phyloP scores from a whole-genome alignment of 768 basidiomycete species.

The Gelatoporia subvermispora region DNA sequence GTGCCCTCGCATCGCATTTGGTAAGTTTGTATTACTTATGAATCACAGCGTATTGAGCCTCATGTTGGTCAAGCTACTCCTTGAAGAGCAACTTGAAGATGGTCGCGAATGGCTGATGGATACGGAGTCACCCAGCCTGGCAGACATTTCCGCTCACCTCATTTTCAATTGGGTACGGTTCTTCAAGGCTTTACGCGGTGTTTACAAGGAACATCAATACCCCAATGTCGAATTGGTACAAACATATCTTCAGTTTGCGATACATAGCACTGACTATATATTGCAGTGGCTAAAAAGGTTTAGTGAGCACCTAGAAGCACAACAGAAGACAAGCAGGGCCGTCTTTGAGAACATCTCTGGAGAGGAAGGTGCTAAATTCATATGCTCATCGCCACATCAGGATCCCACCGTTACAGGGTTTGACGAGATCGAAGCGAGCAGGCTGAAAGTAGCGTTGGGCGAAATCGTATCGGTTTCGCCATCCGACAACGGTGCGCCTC shows the following conservation, averaged over 20 bases:
- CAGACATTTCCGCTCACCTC: slow-evolving; percentile 50
- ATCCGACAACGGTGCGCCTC: slow-evolving; percentile 42
- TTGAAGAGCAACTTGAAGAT: slow-evolving; percentile 44
- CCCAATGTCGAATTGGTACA: too few species aligned
- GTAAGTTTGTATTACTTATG: too few species aligned
- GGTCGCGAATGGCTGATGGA: slow-evolving; percentile 55
- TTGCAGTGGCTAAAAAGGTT: slow-evolving; percentile 45
- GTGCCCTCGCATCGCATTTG: slow-evolving; percentile 41
- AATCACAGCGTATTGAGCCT: too few species aligned
- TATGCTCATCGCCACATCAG: slow-evolving; percentile 33
- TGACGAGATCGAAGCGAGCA: slow-evolving; percentile 37
- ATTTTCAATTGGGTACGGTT: slow-evolving; percentile 39
- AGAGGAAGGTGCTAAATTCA: slow-evolving; percentile 37
- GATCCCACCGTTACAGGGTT: slow-evolving; percentile 40
- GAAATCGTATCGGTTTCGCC: slow-evolving; percentile 40
- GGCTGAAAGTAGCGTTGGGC: slow-evolving; percentile 35
- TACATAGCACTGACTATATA: neutral
- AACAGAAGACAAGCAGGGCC: slow-evolving; percentile 22
- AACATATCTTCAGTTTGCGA: slow-evolving; percentile 14
- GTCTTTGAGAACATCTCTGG: slow-evolving; percentile 30
- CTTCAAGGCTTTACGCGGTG: slow-evolving; percentile 23
- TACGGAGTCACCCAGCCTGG: slow-evolving; percentile 45
- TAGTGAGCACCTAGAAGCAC: slow-evolving; percentile 29
- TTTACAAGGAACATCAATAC: too few species aligned
- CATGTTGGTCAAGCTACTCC: slow-evolving; percentile 13